phyloP scores from a whole-genome alignment of 805 yeast species.

The Torulaspora indica region DNA sequence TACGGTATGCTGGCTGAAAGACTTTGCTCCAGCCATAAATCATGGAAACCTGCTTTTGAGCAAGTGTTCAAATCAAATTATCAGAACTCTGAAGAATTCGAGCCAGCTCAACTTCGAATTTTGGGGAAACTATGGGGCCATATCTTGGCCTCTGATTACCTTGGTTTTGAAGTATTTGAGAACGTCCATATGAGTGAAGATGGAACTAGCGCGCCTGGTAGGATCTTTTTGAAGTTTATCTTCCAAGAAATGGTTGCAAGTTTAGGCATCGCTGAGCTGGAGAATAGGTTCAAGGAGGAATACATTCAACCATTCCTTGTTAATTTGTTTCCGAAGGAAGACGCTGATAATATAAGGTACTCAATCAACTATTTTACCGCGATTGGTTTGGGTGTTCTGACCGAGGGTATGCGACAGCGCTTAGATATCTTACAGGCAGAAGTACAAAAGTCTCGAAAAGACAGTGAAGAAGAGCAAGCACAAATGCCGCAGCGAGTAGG shows the following conservation, averaged over 20 bases:
- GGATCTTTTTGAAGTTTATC: slow-evolving; percentile 77
- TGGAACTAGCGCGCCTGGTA: slow-evolving; percentile 69
- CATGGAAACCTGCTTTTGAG: slow-evolving; percentile 57
- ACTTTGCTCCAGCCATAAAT: slow-evolving; percentile 45
- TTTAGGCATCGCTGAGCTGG: slow-evolving; percentile 54
- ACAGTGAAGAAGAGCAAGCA: neutral
- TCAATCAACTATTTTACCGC: slow-evolving; percentile 91
- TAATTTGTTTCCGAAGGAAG: slow-evolving; percentile 61
- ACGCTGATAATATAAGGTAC: slow-evolving; percentile 57
- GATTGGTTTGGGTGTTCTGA: slow-evolving; percentile 76
- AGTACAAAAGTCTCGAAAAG: slow-evolving; percentile 12
- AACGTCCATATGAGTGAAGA: slow-evolving; percentile 58
- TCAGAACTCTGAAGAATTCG: slow-evolving; percentile 56
- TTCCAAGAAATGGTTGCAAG: slow-evolving; percentile 78
- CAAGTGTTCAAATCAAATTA: slow-evolving; percentile 54
- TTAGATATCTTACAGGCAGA: slow-evolving; percentile 37
- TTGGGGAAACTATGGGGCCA: slow-evolving; percentile 86
- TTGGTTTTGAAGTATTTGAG: slow-evolving; percentile 60
- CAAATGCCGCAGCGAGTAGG: neutral
- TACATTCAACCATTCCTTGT: slow-evolving; percentile 44
- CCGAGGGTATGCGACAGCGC: slow-evolving; percentile 72
- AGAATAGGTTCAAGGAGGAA: slow-evolving; percentile 48
- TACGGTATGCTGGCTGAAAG: slow-evolving; percentile 74
- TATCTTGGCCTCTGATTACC: slow-evolving; percentile 60
- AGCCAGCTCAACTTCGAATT: slow-evolving; percentile 68